phyloP scores from a whole-genome alignment of 2,329 filamentous ascomycete species.

The Fonsecaea monophora region DNA sequence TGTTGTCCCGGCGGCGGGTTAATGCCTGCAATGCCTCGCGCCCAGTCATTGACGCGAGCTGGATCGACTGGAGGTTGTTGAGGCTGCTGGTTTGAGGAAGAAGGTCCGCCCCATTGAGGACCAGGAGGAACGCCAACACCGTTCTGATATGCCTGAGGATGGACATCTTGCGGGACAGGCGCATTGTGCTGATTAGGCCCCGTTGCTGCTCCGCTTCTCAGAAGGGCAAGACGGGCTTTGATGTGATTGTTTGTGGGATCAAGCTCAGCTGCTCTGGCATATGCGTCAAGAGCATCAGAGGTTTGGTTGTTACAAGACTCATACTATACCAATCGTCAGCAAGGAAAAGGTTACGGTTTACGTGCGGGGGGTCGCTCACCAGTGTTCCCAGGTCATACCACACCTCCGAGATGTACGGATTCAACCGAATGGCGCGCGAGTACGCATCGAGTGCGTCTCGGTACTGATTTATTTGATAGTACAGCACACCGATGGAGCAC shows the following conservation, averaged over 20 bases:
- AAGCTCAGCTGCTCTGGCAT: constrained; percentile 90
- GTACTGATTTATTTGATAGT: constrained; percentile 99
- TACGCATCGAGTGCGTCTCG: constrained; percentile 97
- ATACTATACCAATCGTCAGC: constrained; percentile 66
- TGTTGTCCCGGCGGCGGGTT: constrained; percentile 60
- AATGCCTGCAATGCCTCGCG: constrained; percentile 76
- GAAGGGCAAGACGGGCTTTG: constrained; percentile 87
- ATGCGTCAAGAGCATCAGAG: constrained; percentile 92
- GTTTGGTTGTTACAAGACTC: constrained; percentile 99
- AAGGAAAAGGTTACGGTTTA: not conserved
- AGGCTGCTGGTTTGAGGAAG: constrained; percentile 48
- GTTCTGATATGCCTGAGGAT: constrained; percentile 90
- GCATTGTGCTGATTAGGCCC: constrained; percentile 75
- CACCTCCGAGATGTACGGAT: constrained; percentile 97
- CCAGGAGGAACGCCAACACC: constrained; percentile 83
- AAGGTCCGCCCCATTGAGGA: constrained; percentile 86
- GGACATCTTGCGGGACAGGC: constrained; percentile 93
- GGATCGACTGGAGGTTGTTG: constrained; percentile 59
- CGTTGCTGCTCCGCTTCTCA: constrained; percentile 79
- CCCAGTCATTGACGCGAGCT: constrained; percentile 65
- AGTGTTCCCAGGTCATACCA: constrained; percentile 98
- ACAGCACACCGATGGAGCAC: constrained; percentile 98
- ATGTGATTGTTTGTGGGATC: constrained; percentile 94
- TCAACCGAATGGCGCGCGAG: constrained; percentile 92
- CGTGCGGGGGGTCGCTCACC: constrained; percentile 62